These are phyloP conservation scores for Mortierella antarctica DNA, from an alignment of 192 early-diverging fungal genomes.

Conservation along the genomic window DNA sequence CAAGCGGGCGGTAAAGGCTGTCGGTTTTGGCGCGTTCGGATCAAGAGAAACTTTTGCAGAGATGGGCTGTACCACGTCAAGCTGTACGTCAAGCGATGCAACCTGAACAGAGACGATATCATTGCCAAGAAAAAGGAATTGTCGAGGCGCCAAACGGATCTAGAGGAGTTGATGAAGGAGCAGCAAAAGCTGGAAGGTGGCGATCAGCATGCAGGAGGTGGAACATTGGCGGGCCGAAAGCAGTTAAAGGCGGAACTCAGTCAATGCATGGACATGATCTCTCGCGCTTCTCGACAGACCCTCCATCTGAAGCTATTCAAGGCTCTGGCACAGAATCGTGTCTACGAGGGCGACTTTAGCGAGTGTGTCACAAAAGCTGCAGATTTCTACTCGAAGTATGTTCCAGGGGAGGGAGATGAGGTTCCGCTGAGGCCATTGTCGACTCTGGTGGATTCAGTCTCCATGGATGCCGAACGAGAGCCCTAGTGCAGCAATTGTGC, in stretches of 20 bases:
- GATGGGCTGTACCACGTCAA: conserved; percentile 5
- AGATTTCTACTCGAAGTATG: conserved; percentile 4
- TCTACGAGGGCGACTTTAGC: not conserved
- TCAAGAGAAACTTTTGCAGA: not conserved
- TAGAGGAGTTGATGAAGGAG: too few species aligned
- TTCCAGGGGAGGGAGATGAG: conserved; percentile 16
- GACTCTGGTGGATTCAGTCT: too few species aligned
- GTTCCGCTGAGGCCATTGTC: not conserved
- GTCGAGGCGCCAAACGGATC: too few species aligned
- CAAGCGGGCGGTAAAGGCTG: not conserved
- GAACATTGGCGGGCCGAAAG: not conserved
- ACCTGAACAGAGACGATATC: not conserved
- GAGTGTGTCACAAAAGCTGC: conserved; percentile 6
- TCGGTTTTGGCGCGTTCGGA: not conserved
- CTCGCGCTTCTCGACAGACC: not conserved
- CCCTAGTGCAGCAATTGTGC: too few species aligned
- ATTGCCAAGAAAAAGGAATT: not conserved
- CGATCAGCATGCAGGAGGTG: too few species aligned
- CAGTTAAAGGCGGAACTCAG: not conserved
- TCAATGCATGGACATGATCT: not conserved
- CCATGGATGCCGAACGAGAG: too few species aligned
- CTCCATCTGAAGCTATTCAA: conserved; percentile 11
- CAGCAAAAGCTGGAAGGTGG: too few species aligned
- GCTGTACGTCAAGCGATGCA: conserved; percentile 4
- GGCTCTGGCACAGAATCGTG: not conserved